These are phyloP conservation scores for Spiraea crenata DNA, from an alignment of 331 rosid species.

Conservation along the genomic window DNA sequence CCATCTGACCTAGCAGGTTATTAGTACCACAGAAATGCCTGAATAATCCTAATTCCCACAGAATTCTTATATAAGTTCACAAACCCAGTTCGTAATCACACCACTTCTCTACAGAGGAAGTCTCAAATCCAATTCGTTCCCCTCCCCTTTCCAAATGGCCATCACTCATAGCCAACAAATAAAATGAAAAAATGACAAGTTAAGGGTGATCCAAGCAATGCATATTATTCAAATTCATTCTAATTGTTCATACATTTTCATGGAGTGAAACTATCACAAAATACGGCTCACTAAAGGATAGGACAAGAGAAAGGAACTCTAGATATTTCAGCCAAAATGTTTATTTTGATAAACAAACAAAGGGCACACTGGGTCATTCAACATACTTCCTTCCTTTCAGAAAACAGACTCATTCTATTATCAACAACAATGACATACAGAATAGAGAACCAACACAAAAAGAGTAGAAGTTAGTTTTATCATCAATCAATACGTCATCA, in stretches of 20 bases:
- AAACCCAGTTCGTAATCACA: neutral
- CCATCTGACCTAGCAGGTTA: neutral
- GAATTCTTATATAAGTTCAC: neutral
- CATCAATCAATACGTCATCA: neutral
- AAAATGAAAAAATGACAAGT: neutral
- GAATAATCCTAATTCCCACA: neutral
- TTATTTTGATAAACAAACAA: neutral
- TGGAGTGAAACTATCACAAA: neutral
- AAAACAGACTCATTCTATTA: neutral
- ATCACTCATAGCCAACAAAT: neutral
- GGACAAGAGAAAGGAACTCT: neutral
- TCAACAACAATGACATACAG: neutral
- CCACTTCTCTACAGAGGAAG: neutral
- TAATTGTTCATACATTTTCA: neutral
- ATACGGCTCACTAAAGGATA: neutral
- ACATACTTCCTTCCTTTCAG: neutral
- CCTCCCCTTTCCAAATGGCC: neutral
- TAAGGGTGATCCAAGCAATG: neutral
- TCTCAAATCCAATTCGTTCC: neutral
- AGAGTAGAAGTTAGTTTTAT: neutral
- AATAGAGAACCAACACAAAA: neutral
- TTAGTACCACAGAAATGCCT: neutral
- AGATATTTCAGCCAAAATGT: neutral
- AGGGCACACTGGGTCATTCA: neutral
- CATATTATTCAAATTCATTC: neutral